Evolutionary conservation across 2,329 filamentous ascomycete genomes (phyloP).

Genomic region (Claviceps spartinae): DNA sequence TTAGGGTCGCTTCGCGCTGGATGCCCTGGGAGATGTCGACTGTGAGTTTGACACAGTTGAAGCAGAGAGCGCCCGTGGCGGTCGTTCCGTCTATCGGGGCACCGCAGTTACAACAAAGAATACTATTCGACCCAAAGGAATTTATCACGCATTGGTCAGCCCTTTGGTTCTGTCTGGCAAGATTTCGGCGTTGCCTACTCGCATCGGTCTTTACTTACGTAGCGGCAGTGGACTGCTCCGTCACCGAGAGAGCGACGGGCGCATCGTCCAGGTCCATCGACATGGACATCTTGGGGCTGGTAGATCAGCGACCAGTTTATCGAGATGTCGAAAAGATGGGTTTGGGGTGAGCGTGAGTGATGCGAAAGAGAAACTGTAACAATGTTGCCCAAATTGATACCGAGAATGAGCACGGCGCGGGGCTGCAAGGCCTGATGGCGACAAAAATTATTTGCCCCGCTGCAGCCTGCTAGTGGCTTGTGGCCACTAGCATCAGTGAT

Average conservation of each 20-base stretch:
- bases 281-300: slow-evolving; percentile 23
- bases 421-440: neutral
- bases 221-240: slow-evolving; percentile 20
- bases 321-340: neutral
- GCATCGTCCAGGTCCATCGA: slow-evolving; percentile 32
- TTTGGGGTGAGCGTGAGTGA: neutral
- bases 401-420: neutral
- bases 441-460: neutral
- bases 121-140: slow-evolving; percentile 24
- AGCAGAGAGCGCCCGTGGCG: slow-evolving; percentile 76
- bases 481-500: too few relatives aligned
- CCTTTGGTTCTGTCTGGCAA: neutral
- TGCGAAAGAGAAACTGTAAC: neutral
- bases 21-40: slow-evolving; percentile 88
- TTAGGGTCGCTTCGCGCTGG: slow-evolving; percentile 76
- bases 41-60: slow-evolving; percentile 89
- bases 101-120: slow-evolving; percentile 96
- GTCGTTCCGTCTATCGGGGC: slow-evolving; percentile 87
- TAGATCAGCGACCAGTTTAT: slow-evolving; percentile 4
- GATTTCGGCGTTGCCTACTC: neutral
- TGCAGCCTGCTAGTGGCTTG: neutral
- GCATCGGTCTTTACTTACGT: slow-evolving; percentile 21
- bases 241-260: slow-evolving; percentile 24
- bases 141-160: neutral
- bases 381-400: neutral